These are phyloP conservation scores for Colletotrichum plurivorum DNA, from an alignment of 2,329 filamentous ascomycete species.

Conservation along the genomic window DNA sequence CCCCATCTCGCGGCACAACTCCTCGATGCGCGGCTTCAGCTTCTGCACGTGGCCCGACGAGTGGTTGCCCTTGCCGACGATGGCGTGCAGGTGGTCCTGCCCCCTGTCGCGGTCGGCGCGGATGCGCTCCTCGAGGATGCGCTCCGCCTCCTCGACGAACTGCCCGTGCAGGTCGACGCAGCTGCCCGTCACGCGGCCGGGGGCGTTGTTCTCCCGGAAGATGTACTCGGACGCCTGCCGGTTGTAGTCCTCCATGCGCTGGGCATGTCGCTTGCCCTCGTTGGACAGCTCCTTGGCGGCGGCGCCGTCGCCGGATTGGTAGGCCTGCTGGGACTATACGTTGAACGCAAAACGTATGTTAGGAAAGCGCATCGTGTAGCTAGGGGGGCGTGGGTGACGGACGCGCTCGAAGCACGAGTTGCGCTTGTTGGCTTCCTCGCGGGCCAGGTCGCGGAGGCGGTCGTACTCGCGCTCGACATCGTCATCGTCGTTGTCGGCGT, in stretches of 20 bases:
- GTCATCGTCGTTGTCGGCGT: conserved; percentile 73
- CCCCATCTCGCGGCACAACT: conserved; percentile 86
- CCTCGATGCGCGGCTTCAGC: conserved; percentile 94
- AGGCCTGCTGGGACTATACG: conserved; percentile 80
- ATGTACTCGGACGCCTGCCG: conserved; percentile 93
- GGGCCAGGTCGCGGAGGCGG: conserved; percentile 86
- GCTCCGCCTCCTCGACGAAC: conserved; percentile 94
- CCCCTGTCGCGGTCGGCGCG: conserved; percentile 80
- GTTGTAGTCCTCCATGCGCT: conserved; percentile 90
- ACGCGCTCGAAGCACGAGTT: conserved; percentile 82
- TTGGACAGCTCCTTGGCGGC: conserved; percentile 87
- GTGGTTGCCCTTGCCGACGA: conserved; percentile 97
- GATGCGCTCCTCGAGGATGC: conserved; percentile 89
- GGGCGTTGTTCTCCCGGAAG: conserved; percentile 93
- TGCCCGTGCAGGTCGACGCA: conserved; percentile 96
- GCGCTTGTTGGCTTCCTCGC: conserved; percentile 84
- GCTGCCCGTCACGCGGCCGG: conserved; percentile 80
- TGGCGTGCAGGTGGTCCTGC: conserved; percentile 90
- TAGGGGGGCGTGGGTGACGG: conserved; percentile 45
- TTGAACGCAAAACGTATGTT: conserved; percentile 5
- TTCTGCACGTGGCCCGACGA: conserved; percentile 86
- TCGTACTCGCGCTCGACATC: conserved; percentile 91
- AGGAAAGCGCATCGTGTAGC: background rate
- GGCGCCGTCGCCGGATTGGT: conserved; percentile 85
- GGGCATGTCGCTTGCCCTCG: conserved; percentile 87